Evolutionary conservation across 163 green algal genomes (phyloP).

Genomic region (Volvox carteri): DNA sequence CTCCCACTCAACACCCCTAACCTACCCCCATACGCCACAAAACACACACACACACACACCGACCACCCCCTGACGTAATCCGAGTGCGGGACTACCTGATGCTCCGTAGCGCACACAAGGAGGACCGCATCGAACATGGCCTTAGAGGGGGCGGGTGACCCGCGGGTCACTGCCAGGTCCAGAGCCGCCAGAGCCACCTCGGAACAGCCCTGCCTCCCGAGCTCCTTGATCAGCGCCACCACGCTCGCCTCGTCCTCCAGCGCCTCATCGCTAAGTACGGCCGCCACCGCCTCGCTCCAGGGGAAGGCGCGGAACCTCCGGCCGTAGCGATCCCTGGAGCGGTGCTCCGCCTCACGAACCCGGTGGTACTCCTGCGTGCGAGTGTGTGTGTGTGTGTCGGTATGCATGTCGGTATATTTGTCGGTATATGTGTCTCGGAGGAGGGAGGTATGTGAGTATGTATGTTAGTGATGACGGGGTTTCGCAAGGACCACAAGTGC

Average conservation of each 20-base stretch:
- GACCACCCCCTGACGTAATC: too few species aligned
- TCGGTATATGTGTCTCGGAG: neutral
- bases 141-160: constrained; percentile 1
- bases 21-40: neutral
- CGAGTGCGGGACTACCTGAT: too few species aligned
- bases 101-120: constrained; percentile 24
- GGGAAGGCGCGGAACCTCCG: neutral
- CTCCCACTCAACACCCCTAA: neutral
- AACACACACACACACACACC: too few species aligned
- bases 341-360: constrained; percentile 24
- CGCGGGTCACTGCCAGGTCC: constrained; percentile 42
- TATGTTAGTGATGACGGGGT: neutral
- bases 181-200: constrained; percentile 43
- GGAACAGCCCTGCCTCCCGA: constrained; percentile 47
- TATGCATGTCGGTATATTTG: neutral
- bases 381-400: neutral
- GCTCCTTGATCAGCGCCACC: constrained; percentile 37
- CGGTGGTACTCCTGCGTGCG: constrained; percentile 37
- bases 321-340: constrained; percentile 10
- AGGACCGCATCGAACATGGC: constrained; percentile 39
- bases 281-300: constrained; percentile 9
- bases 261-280: constrained; percentile 41
- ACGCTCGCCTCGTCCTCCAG: constrained; percentile 34
- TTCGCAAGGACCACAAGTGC: neutral
- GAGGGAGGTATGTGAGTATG: neutral